phyloP scores from a whole-genome alignment of 768 basidiomycete genomes.

The Megacollybia marginata region DNA sequence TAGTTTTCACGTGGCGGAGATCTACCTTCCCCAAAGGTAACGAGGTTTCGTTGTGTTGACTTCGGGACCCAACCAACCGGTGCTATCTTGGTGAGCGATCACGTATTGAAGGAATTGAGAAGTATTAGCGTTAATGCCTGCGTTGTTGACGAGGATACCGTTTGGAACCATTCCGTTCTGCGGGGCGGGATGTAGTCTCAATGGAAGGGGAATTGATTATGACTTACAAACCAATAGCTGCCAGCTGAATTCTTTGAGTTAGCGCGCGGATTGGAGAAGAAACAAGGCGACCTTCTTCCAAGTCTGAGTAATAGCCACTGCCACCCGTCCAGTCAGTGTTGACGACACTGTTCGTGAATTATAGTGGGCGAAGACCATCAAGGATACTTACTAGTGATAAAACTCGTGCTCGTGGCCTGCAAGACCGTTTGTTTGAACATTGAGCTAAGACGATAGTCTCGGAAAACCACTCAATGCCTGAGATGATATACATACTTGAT shows the following conservation, averaged over 20 bases:
- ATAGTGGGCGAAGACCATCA: not conserved
- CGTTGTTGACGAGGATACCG: slow-evolving; percentile 37
- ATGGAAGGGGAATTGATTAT: not conserved
- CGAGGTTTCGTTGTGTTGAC: slow-evolving; percentile 45
- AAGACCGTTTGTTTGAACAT: slow-evolving; percentile 25
- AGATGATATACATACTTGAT: slow-evolving; percentile 22
- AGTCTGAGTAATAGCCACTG: slow-evolving; percentile 22
- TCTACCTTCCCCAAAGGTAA: slow-evolving; percentile 45
- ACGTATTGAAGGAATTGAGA: slow-evolving; percentile 44
- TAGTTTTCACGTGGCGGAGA: not conserved
- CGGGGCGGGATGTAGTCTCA: not conserved
- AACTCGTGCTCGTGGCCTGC: slow-evolving; percentile 29
- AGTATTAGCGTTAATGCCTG: slow-evolving; percentile 38
- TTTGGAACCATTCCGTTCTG: slow-evolving; percentile 51
- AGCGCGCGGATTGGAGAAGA: not conserved
- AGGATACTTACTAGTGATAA: slow-evolving; percentile 22
- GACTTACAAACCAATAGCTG: slow-evolving; percentile 51
- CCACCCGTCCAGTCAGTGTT: slow-evolving; percentile 28
- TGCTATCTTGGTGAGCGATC: slow-evolving; percentile 41
- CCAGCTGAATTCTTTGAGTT: slow-evolving; percentile 28
- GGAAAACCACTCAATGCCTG: not conserved
- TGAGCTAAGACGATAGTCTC: slow-evolving; percentile 10
- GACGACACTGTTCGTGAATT: slow-evolving; percentile 14
- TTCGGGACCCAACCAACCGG: slow-evolving; percentile 52
- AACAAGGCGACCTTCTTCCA: slow-evolving; percentile 23